Percentiles rank a stretch among this genome's conserved stretches.
These are phyloP conservation scores for Cutaneotrichosporon dermatis DNA, from an alignment of 1,284 basidiomycete genomes.

Conservation along the genomic window DNA sequence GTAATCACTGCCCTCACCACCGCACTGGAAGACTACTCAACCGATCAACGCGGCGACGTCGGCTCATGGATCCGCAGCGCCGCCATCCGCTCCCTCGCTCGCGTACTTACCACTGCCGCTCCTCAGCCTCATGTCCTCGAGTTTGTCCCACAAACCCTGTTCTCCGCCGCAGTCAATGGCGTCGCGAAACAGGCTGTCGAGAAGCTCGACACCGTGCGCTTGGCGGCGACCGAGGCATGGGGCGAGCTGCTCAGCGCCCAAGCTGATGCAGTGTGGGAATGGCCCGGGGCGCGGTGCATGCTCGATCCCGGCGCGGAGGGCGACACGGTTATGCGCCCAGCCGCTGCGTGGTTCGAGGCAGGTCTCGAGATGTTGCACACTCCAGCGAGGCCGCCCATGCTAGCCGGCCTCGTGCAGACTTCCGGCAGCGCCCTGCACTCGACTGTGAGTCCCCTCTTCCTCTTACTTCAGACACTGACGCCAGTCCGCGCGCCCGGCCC, in stretches of 20 bases:
- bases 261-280: constrained; percentile 9
- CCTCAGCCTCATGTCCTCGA: too few species aligned
- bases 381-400: constrained; percentile 49
- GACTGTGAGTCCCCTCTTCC: constrained; percentile 56
- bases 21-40: constrained; percentile 83
- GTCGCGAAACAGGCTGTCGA: constrained; percentile 87
- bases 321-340: not conserved
- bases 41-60: constrained; percentile 92
- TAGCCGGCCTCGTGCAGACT: constrained; percentile 70
- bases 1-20: constrained; percentile 48
- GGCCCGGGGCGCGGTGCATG: constrained; percentile 10
- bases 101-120: constrained; percentile 22
- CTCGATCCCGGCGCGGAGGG: not conserved
- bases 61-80: constrained; percentile 90
- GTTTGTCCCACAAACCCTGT: too few species aligned
- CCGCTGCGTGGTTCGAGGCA: constrained; percentile 11
- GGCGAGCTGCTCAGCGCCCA: constrained; percentile 13
- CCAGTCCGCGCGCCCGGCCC: constrained; percentile 68
- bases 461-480: constrained; percentile 1
- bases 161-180: constrained; percentile 53
- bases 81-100: constrained; percentile 55
- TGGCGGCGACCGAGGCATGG: constrained; percentile 65
- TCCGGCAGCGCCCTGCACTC: constrained; percentile 74
- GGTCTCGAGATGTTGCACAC: constrained; percentile 12
- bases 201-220: constrained; percentile 82